Evolutionary conservation across 805 yeast genomes (phyloP), one percentile per base, ranked within the genome.

Genomic region (Sungouiella thailandica): DNA sequence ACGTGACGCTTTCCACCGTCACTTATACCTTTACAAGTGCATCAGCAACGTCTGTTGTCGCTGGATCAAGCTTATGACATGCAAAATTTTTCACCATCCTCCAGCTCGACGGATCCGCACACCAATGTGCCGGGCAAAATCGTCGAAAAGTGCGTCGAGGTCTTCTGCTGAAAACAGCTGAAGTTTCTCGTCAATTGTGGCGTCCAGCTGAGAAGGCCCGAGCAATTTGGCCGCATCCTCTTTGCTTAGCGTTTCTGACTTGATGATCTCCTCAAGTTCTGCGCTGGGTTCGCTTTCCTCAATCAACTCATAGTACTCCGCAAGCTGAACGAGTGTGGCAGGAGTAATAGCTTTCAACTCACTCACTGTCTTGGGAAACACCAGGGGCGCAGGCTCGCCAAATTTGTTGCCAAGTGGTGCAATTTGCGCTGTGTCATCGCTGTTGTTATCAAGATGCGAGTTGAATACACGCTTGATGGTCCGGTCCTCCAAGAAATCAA

Each of bases 401-500:
- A 84, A 93, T n/a, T 76, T 69, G 49, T 80, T 82, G n/a, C 82
- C 74, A 36, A 87, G 55, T 1, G 89, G 82, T 0, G 83, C 83
- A n/a, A 87, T 50, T 5, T 55, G 41, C 1, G 46, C 49, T 2
- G 28, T 16, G n/a, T 16, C 31, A 12, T 68, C 77, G 11, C 60
- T 60, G 8, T 60, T 57, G 0, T 55, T 53, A 0, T 51, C 46
- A 36, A 78, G 65, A 17, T 70, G 68, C 1, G 83, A 65, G 53
- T 88, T 88, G 42, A 75, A 72, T 3, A 79, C 63, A 56, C 97
- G 70, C 43, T 83, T 70, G 28, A 84, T 72, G 12, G 83, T 74
- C 46, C 95, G 72, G 45, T 84, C 85, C 52, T 89, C 97, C 22
- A 83, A 55, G 16, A 72, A 65, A 34, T 84, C 89, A 50, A 89